Evolutionary conservation across 2,329 filamentous ascomycete species (phyloP).

Genomic region (Teratosphaeria destructans): DNA sequence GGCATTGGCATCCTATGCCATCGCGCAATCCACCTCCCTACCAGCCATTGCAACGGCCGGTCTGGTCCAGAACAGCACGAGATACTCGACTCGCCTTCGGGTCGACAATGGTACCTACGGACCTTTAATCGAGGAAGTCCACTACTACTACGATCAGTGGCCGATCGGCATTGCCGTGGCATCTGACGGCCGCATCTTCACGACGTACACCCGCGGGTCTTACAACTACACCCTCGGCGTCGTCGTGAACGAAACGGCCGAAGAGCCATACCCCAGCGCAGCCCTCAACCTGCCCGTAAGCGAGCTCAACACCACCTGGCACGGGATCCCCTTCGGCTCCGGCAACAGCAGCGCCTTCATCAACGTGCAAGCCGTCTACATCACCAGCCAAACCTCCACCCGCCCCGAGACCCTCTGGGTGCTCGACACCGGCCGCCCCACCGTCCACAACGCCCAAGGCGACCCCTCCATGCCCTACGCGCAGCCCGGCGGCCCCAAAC

Average conservation of each 20-base stretch:
- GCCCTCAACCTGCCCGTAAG: slow-evolving; percentile 27
- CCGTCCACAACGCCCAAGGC: slow-evolving; percentile 28
- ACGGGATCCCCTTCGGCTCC: slow-evolving; percentile 36
- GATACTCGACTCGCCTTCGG: slow-evolving; percentile 23
- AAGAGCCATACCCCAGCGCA: slow-evolving; percentile 35
- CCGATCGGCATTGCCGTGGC: slow-evolving; percentile 37
- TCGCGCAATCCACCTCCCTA: slow-evolving; percentile 7
- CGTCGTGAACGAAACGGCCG: slow-evolving; percentile 37
- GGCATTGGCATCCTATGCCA: slow-evolving; percentile 6
- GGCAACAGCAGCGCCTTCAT: slow-evolving; percentile 32
- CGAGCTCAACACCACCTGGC: slow-evolving; percentile 30
- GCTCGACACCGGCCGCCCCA: slow-evolving; percentile 36
- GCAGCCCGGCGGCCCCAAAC: slow-evolving; percentile 35
- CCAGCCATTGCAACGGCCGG: slow-evolving; percentile 1
- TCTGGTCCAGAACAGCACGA: slow-evolving; percentile 4
- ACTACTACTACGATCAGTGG: slow-evolving; percentile 40
- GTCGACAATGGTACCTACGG: slow-evolving; percentile 40
- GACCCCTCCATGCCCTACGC: slow-evolving; percentile 34
- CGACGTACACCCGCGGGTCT: slow-evolving; percentile 36
- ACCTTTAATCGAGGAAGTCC: slow-evolving; percentile 37
- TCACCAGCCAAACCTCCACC: slow-evolving; percentile 28
- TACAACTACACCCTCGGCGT: slow-evolving; percentile 40
- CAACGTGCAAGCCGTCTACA: slow-evolving; percentile 36
- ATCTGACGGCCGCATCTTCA: slow-evolving; percentile 33
- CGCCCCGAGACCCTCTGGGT: slow-evolving; percentile 37